Conservation (phyloP, 164 flowering plant genomes). For the Nymphaea thermarum region DNA sequence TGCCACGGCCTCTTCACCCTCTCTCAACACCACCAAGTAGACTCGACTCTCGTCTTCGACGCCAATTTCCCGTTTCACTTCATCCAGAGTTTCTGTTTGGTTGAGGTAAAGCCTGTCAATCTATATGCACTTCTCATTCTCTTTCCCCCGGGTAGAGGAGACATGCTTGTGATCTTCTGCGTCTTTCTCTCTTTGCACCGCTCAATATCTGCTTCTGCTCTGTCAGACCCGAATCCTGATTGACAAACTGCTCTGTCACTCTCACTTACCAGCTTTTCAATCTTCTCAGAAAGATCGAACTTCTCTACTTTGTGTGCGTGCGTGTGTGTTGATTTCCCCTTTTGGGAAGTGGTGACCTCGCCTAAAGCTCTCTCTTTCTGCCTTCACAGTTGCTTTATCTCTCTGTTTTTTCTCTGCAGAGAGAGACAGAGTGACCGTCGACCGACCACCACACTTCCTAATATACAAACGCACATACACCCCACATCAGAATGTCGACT, state of each 20-base stretch:
- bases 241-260: background rate
- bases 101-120: background rate
- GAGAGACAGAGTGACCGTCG: background rate
- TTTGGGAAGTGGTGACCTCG: background rate
- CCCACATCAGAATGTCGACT: background rate
- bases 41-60: background rate
- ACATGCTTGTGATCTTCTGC: background rate
- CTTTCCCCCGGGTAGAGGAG: background rate
- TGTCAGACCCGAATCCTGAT: background rate
- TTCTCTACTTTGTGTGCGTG: background rate
- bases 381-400: background rate
- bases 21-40: constrained; percentile 2
- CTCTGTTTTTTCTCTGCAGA: background rate
- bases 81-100: background rate
- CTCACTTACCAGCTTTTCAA: background rate
- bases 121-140: background rate
- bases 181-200: background rate
- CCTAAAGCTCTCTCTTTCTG: background rate
- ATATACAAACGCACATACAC: background rate
- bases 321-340: background rate
- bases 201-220: background rate
- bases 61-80: background rate
- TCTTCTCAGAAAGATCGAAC: background rate
- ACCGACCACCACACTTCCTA: background rate
- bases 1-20: constrained; percentile 8